Conservation (phyloP, 1,139 yeast genomes). For the Lodderomyces pseudojiufengensis region DNA sequence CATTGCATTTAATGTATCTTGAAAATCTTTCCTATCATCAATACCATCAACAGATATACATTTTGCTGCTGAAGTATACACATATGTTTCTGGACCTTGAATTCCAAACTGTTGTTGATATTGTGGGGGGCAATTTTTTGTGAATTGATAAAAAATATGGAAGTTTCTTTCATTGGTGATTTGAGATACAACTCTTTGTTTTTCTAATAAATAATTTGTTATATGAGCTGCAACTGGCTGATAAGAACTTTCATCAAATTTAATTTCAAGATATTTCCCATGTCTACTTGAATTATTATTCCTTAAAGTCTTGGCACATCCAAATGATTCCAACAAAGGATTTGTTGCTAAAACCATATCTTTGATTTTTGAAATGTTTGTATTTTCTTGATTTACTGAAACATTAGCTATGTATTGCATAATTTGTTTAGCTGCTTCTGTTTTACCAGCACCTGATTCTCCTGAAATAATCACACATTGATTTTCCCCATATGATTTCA, state of each 20-base stretch:
- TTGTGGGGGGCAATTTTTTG: constrained; percentile 83
- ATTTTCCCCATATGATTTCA: constrained; percentile 90
- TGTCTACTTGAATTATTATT: constrained; percentile 97
- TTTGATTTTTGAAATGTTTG: constrained; percentile 74
- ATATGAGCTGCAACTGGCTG: constrained; percentile 96
- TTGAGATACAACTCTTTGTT: constrained; percentile 93
- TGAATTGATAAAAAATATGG: constrained; percentile 94
- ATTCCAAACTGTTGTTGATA: constrained; percentile 84
- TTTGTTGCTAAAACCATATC: constrained; percentile 98
- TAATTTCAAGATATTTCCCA: constrained; percentile 93
- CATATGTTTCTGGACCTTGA: constrained; percentile 89
- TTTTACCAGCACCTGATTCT: constrained; percentile 98
- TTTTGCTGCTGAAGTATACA: constrained; percentile 82
- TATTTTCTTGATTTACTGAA: constrained; percentile 40
- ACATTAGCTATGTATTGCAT: constrained; percentile 98
- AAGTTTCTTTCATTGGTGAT: constrained; percentile 90
- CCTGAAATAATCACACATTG: constrained; percentile 99
- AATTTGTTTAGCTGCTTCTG: constrained; percentile 97
- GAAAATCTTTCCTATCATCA: constrained; percentile 75
- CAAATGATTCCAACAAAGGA: constrained; percentile 93
- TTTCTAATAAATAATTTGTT: constrained; percentile 90
- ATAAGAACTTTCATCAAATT: constrained; percentile 65
- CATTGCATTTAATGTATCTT: constrained; percentile 86
- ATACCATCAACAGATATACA: constrained; percentile 85
- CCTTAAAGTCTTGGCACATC: constrained; percentile 96